Evolutionary conservation across 371 early-diverging fungal species (phyloP).

Genomic region (Polyrhizophydium stewartii): DNA sequence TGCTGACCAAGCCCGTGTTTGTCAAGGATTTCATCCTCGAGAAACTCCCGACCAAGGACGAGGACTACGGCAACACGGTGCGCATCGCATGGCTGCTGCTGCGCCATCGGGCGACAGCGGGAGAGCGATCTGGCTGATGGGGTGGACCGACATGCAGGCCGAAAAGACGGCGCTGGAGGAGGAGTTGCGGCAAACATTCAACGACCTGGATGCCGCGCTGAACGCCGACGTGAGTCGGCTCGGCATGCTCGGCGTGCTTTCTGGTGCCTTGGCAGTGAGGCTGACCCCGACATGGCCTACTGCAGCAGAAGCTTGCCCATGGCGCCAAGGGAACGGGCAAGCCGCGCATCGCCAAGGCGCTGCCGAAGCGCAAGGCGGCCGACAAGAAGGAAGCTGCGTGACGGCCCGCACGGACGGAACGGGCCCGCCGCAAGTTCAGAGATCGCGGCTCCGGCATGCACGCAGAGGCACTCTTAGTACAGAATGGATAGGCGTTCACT

Average conservation of each 20-base stretch:
- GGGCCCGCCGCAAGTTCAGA: too few species aligned
- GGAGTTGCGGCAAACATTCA: constrained; percentile 21
- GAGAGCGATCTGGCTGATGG: too few species aligned
- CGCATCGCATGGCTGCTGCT: constrained; percentile 60
- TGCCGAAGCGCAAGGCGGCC: neutral
- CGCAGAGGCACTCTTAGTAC: too few species aligned
- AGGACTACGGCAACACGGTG: constrained; percentile 78
- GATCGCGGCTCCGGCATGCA: too few species aligned
- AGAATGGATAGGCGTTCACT: too few species aligned
- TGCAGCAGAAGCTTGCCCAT: neutral
- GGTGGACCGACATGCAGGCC: constrained; percentile 1
- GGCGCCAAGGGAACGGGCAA: neutral
- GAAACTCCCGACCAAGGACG: neutral
- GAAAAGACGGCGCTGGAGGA: constrained; percentile 23
- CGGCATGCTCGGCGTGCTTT: too few species aligned
- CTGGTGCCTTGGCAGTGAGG: too few species aligned
- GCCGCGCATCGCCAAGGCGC: neutral
- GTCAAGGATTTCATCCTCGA: constrained; percentile 1
- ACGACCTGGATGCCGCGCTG: constrained; percentile 14
- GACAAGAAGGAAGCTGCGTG: too few species aligned
- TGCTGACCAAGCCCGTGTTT: constrained; percentile 23
- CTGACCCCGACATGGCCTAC: too few species aligned
- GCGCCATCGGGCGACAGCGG: too few species aligned
- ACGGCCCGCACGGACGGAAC: too few species aligned
- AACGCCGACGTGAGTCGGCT: neutral